Evolutionary conservation across 306 rosid genomes (phyloP), one percentile per base, ranked within the genome.

Genomic region (Vachellia pachyceras): DNA sequence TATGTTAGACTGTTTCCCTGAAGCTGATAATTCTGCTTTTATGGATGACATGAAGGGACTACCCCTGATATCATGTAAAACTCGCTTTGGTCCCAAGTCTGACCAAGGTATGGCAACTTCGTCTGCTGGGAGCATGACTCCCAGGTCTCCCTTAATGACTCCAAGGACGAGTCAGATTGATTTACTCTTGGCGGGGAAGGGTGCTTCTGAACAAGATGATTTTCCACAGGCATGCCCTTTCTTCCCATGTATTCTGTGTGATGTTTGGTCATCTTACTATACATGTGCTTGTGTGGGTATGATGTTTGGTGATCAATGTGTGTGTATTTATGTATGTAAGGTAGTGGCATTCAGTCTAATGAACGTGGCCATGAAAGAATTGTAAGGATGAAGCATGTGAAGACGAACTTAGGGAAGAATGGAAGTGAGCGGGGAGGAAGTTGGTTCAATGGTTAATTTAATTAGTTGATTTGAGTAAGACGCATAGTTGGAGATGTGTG

Each of bases 61-160:
- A 76, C 97, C 99, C 76, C 90, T 87, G 54, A 95, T 95, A 88
- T 91, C 97, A 67, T 95, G 98, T 80, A 93, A 87, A 91, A 93
- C 96, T 87, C 99, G 98, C 70, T 95, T 95, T 87, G 99, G 98
- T 79, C 99, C 97, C 44, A 95, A 93, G 91, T 95, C 99, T 85
- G 99, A 95, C 84, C 99, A 93, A 75, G 99, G 99, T 81, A 93
- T 95, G 98, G 88, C 99, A 35, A 91, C 98, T 47, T 93, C 99
- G 79, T 95, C 99, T 64, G 99, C 96, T 11, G 99, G 98, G 81
- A 95, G 99, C 91, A 90, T 95, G 94, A 95, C 99, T 77, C 99
- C 99, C 64, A 91, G 99, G 82, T 95, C 99, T 88, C 99, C 99
- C 7, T 76, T 95, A 80, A 84, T 93, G 90, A 95, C 99, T 50